Conservation (phyloP, 129 eudicot species). For the Lactuca saligna region DNA sequence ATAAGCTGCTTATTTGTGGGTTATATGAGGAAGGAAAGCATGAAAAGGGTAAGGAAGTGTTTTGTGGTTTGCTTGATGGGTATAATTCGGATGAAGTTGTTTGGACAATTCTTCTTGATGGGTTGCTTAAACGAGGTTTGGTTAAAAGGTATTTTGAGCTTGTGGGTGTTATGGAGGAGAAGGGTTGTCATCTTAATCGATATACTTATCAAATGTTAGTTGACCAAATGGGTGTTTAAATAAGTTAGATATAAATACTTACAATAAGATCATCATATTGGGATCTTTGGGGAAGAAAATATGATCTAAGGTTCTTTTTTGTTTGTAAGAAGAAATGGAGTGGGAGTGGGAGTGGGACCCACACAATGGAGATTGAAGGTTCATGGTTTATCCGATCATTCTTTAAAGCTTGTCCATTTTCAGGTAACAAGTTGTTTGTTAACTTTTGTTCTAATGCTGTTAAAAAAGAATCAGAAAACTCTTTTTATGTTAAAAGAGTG, state of each 20-base stretch:
- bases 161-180: slow-evolving; percentile 59
- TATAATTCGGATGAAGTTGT: slow-evolving; percentile 83
- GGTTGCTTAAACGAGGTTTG: slow-evolving; percentile 58
- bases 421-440: background rate
- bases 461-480: background rate
- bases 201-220: slow-evolving; percentile 52
- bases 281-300: slow-evolving; percentile 18
- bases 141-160: slow-evolving; percentile 58
- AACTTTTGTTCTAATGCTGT: background rate
- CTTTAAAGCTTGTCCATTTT: slow-evolving; percentile 20
- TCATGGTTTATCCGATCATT: background rate
- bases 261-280: slow-evolving; percentile 25
- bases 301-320: background rate
- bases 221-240: slow-evolving; percentile 30
- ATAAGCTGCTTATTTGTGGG: slow-evolving; percentile 57
- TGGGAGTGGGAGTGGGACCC: background rate
- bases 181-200: slow-evolving; percentile 58
- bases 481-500: background rate
- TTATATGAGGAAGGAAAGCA: slow-evolving; percentile 50
- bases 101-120: slow-evolving; percentile 84
- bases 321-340: background rate
- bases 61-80: slow-evolving; percentile 57
- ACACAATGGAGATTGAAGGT: background rate
- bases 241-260: background rate
- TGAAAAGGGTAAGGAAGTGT: slow-evolving; percentile 55